Evolutionary conservation across 129 eudicot genomes (phyloP).

Genomic region (Artemisia tridentata): DNA sequence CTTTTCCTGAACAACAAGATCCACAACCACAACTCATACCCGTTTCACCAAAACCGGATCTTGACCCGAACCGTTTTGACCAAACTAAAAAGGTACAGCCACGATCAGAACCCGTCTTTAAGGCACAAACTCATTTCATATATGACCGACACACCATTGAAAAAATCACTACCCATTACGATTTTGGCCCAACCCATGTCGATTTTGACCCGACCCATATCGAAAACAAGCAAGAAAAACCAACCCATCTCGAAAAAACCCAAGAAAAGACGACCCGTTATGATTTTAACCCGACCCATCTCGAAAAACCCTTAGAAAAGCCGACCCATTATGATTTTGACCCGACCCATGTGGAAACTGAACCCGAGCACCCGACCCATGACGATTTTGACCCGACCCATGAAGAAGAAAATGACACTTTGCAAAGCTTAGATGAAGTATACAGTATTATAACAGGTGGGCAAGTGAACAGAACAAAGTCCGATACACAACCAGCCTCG

Average conservation of each 20-base stretch:
- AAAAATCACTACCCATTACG: conserved; percentile 23
- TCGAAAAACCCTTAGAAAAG: background rate
- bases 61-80: conserved; percentile 24
- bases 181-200: conserved; percentile 1
- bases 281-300: background rate
- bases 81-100: conserved; percentile 1
- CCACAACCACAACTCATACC: background rate
- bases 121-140: conserved; percentile 28
- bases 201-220: conserved; percentile 8
- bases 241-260: background rate
- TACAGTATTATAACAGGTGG: conserved; percentile 41
- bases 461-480: conserved; percentile 53
- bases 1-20: conserved; percentile 32
- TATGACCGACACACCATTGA: conserved; percentile 26
- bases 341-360: background rate
- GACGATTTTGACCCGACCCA: conserved; percentile 4
- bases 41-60: conserved; percentile 15
- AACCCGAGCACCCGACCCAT: background rate
- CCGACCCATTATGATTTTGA: background rate
- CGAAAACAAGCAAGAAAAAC: conserved; percentile 11
- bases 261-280: background rate
- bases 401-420: conserved; percentile 32
- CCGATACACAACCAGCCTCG: conserved; percentile 68
- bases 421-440: conserved; percentile 56
- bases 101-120: background rate